A percentile compares a stretch with the other conserved stretches of the same genome.
Evolutionary conservation across 257 asterid species (phyloP).

Genomic region (Voacanga thouarsii): DNA sequence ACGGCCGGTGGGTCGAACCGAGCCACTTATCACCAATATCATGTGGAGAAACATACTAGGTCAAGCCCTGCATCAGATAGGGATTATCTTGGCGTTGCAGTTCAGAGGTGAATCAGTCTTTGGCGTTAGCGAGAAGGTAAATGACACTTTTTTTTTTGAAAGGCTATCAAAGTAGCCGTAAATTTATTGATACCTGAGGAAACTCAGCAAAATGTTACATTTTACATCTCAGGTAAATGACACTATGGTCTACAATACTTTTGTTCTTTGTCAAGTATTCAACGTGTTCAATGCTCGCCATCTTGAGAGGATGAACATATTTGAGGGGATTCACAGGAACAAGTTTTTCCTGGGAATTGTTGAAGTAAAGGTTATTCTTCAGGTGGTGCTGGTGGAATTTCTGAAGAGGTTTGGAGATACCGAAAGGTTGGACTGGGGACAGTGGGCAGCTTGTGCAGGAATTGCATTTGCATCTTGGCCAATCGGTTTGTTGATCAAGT

Average conservation of each 20-base stretch:
- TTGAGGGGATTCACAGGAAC: too few relatives aligned
- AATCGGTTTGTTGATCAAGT: slow-evolving; percentile 41
- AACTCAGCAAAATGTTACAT: too few relatives aligned
- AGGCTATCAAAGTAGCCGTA: too few relatives aligned
- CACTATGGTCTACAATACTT: slow-evolving; percentile 52
- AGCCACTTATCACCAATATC: slow-evolving; percentile 34
- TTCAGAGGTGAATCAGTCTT: slow-evolving; percentile 37
- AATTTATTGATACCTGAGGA: too few relatives aligned
- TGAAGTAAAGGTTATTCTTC: too few relatives aligned
- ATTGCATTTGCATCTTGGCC: slow-evolving; percentile 53
- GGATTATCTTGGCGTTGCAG: slow-evolving; percentile 31
- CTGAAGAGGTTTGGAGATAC: slow-evolving; percentile 51
- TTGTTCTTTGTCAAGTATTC: slow-evolving; percentile 52
- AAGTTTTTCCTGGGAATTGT: too few relatives aligned
- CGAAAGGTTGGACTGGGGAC: slow-evolving; percentile 49
- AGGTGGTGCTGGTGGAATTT: slow-evolving; percentile 62
- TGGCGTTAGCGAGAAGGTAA: slow-evolving; percentile 22
- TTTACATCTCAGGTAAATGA: too few relatives aligned
- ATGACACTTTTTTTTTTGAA: too few relatives aligned
- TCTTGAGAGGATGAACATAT: too few relatives aligned
- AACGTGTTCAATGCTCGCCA: slow-evolving; percentile 54
- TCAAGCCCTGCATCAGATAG: slow-evolving; percentile 38
- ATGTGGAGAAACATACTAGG: slow-evolving; percentile 49
- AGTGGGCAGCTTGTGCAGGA: slow-evolving; percentile 51
- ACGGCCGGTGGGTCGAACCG: slow-evolving; percentile 37